These are phyloP conservation scores for Kalanchoe fedtschenkoi DNA, from an alignment of 164 flowering plant genomes.

Conservation along the genomic window DNA sequence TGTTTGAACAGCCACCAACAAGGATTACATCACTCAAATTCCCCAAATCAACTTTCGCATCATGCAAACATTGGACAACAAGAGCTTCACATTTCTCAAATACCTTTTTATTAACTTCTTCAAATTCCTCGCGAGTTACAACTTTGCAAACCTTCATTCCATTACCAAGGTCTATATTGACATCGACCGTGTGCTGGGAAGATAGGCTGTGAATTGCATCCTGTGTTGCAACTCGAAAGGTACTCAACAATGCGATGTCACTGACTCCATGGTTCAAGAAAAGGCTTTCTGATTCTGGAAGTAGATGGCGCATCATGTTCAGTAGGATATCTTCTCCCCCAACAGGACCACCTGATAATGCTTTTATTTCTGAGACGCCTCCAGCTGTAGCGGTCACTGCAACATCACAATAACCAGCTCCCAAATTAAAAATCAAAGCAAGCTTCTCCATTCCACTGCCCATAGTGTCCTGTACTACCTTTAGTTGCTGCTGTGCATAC, in stretches of 20 bases:
- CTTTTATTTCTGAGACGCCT: conserved; percentile 86
- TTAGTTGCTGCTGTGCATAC: conserved; percentile 83
- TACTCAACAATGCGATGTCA: conserved; percentile 52
- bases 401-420: conserved; percentile 83
- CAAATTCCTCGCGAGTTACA: conserved; percentile 48
- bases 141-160: conserved; percentile 37
- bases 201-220: conserved; percentile 79
- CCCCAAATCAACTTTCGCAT: conserved; percentile 49
- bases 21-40: conserved; percentile 66
- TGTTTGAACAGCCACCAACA: conserved; percentile 84
- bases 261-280: conserved; percentile 36
- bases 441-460: conserved; percentile 75
- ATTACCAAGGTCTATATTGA: conserved; percentile 62
- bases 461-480: conserved; percentile 41
- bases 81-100: conserved; percentile 58
- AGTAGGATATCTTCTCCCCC: conserved; percentile 89
- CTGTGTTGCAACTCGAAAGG: conserved; percentile 68
- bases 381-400: conserved; percentile 82
- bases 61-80: conserved; percentile 47
- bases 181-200: conserved; percentile 27
- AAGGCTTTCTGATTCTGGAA: conserved; percentile 41
- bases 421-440: conserved; percentile 79
- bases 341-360: conserved; percentile 52
- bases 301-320: conserved; percentile 56
- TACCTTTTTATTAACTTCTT: conserved; percentile 42